These are phyloP conservation scores for Exserohilum rostratum DNA, from an alignment of 2,329 filamentous ascomycete genomes.

Conservation along the genomic window DNA sequence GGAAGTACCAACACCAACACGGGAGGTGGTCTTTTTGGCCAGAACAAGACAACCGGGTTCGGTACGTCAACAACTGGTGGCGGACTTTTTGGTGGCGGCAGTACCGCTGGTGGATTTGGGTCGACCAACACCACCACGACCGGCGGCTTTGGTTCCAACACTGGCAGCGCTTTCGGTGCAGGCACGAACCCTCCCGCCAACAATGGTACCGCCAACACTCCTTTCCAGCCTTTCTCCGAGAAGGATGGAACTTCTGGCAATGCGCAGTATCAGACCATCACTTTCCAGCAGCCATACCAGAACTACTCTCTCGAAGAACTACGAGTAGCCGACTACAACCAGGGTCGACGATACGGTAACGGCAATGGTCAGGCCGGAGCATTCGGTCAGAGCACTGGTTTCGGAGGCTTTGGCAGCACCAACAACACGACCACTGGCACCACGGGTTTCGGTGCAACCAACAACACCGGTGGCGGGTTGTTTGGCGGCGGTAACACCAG, in stretches of 20 bases:
- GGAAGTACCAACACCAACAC: conserved; percentile 36
- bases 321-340: conserved; percentile 80
- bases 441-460: conserved; percentile 58
- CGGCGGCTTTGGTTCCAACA: conserved; percentile 31
- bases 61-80: conserved; percentile 35
- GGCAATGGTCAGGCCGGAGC: conserved; percentile 78
- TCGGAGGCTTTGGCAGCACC: conserved; percentile 54
- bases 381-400: conserved; percentile 72
- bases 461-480: conserved; percentile 50
- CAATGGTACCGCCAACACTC: conserved; percentile 68
- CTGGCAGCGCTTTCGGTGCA: conserved; percentile 41
- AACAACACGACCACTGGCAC: conserved; percentile 45
- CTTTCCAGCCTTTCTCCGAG: conserved; percentile 73
- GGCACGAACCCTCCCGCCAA: conserved; percentile 35
- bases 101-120: conserved; percentile 38
- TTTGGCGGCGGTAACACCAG: conserved; percentile 50
- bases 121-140: conserved; percentile 23
- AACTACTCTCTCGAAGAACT: conserved; percentile 83
- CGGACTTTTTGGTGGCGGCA: conserved; percentile 38
- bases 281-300: conserved; percentile 79
- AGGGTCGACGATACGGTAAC: conserved; percentile 84
- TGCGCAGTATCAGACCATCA: conserved; percentile 75
- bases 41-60: conserved; percentile 35
- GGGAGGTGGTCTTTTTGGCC: conserved; percentile 40
- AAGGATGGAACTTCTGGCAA: conserved; percentile 68